A percentile compares a stretch with the other conserved stretches of the same genome.
These are phyloP conservation scores for Pleurozium schreberi DNA, from an alignment of 225 moss, liverwort and hornwort species.

Conservation along the genomic window DNA sequence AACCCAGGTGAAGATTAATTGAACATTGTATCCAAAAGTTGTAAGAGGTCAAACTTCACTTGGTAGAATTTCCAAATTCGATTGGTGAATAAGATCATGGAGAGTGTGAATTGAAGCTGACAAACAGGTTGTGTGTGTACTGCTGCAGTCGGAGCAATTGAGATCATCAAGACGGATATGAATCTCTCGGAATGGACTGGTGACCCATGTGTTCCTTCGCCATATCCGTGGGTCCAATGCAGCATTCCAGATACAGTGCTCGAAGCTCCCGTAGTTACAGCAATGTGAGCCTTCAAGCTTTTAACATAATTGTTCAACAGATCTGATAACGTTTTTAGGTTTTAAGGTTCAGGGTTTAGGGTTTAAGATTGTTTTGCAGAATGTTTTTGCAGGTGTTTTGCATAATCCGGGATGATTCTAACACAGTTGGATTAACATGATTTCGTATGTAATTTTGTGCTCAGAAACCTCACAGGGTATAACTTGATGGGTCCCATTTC, in stretches of 20 bases:
- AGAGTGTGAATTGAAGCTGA: background rate
- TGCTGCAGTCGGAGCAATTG: constrained; percentile 6
- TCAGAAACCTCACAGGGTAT: constrained; percentile 9
- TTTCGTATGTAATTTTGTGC: background rate
- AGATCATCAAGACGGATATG: background rate
- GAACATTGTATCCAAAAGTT: background rate
- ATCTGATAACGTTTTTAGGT: too few relatives aligned
- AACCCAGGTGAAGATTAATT: background rate
- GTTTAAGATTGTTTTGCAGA: background rate
- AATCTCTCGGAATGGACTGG: constrained; percentile 19
- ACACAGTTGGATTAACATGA: background rate
- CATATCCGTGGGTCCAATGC: constrained; percentile 14
- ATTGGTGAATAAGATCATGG: background rate
- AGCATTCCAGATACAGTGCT: background rate
- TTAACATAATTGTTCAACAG: background rate
- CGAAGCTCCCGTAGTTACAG: background rate
- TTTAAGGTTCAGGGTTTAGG: background rate
- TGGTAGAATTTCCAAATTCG: background rate
- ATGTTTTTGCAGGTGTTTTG: background rate
- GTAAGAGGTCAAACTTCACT: background rate
- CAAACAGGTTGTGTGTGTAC: background rate
- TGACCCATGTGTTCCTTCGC: constrained; percentile 16
- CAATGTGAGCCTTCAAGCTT: constrained; percentile 1
- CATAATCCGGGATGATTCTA: background rate
- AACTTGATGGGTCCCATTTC: constrained; percentile 2